phyloP scores from a whole-genome alignment of 108 stramenopile species.

The Cyclotella kingstonii region DNA sequence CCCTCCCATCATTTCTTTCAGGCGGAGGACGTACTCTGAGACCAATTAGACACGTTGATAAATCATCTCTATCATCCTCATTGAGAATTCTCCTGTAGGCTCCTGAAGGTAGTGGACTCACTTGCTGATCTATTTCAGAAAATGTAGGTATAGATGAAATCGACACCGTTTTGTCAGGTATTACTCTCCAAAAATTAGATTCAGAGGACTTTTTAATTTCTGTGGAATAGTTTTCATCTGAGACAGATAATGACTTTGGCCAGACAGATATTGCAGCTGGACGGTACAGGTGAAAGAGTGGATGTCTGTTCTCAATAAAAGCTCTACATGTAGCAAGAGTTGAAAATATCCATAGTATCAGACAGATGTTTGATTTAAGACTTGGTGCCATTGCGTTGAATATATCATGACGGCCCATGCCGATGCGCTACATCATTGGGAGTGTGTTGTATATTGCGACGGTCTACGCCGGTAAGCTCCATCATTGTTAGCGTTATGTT shows the following conservation, averaged over 20 bases:
- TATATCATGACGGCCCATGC: too few species aligned
- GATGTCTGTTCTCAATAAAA: too few species aligned
- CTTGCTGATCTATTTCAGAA: conserved; percentile 24
- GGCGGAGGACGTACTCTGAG: conserved; percentile 16
- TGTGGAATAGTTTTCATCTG: not conserved
- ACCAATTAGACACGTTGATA: conserved; percentile 14
- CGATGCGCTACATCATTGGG: too few species aligned
- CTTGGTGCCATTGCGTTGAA: too few species aligned
- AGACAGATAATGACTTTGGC: not conserved
- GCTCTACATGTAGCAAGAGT: too few species aligned
- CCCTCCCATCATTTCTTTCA: conserved; percentile 6
- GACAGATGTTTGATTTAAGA: too few species aligned
- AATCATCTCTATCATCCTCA: conserved; percentile 10
- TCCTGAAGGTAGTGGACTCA: conserved; percentile 33
- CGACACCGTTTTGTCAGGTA: conserved; percentile 6
- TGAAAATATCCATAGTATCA: too few species aligned
- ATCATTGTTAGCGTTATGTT: too few species aligned
- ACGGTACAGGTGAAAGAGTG: too few species aligned
- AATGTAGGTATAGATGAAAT: conserved; percentile 22
- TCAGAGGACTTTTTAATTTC: conserved; percentile 24
- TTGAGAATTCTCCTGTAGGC: conserved; percentile 17
- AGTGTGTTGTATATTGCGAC: too few species aligned
- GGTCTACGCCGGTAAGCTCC: too few species aligned
- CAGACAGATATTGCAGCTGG: not conserved
- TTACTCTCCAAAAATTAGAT: conserved; percentile 35